Percentiles rank a stretch among this genome's conserved stretches.
These are phyloP conservation scores for Selenicereus undatus DNA, from an alignment of 148 eudicot species.

Conservation along the genomic window DNA sequence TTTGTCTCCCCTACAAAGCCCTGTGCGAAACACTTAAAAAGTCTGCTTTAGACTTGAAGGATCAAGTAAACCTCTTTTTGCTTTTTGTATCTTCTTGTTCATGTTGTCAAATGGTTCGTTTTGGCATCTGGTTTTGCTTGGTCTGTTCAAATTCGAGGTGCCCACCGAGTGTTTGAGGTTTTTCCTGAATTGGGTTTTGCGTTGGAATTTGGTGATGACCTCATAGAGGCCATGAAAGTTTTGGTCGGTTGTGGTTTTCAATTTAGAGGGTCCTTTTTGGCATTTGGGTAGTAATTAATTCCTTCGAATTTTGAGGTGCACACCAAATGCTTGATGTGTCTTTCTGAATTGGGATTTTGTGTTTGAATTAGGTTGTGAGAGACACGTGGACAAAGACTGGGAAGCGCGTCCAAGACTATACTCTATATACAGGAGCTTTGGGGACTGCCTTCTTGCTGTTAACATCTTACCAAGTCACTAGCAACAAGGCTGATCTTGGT, in stretches of 20 bases:
- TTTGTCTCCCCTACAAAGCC: constrained; percentile 50
- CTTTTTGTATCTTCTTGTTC: background rate
- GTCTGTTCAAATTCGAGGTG: background rate
- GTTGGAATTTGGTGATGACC: constrained; percentile 43
- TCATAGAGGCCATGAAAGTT: background rate
- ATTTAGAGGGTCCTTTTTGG: background rate
- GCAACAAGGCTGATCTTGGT: constrained; percentile 46
- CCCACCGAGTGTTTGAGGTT: constrained; percentile 28
- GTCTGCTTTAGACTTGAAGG: constrained; percentile 52
- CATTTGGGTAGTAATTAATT: background rate
- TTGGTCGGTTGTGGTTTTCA: background rate
- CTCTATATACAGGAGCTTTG: constrained; percentile 71
- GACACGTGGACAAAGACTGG: constrained; percentile 63
- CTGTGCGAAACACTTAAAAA: constrained; percentile 40
- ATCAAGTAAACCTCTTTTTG: constrained; percentile 32
- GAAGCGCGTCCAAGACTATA: constrained; percentile 53
- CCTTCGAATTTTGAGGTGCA: background rate
- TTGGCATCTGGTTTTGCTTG: constrained; percentile 13
- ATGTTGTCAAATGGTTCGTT: background rate
- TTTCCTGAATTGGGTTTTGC: constrained; percentile 10
- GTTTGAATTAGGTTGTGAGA: constrained; percentile 51
- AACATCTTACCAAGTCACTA: constrained; percentile 61
- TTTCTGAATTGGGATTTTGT: constrained; percentile 12
- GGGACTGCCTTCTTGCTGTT: constrained; percentile 80
- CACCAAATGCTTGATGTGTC: constrained; percentile 20